Evolutionary conservation across 140 eudicot species (phyloP).

Genomic region (Flaveria floridana): DNA sequence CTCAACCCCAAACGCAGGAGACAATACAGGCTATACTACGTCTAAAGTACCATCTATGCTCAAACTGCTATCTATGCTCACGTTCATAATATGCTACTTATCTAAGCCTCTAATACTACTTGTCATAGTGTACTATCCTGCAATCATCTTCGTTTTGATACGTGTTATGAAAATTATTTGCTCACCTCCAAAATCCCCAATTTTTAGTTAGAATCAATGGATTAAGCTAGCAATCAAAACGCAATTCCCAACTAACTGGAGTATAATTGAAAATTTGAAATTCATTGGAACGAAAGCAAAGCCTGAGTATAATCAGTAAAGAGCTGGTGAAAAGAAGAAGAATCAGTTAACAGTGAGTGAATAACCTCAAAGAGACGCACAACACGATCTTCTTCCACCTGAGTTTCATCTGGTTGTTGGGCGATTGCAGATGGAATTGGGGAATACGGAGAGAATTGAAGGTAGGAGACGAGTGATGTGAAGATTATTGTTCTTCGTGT

Average conservation of each 20-base stretch:
- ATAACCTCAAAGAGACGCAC: conserved; percentile 70
- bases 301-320: too few species aligned
- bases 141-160: not conserved
- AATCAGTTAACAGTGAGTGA: not conserved
- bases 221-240: not conserved
- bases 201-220: not conserved
- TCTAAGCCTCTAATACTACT: too few species aligned
- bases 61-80: too few species aligned
- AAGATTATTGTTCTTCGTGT: conserved; percentile 54
- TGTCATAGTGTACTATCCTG: not conserved
- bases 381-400: conserved; percentile 63
- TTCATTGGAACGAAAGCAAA: not conserved
- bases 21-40: too few species aligned
- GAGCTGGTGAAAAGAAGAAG: not conserved
- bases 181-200: not conserved
- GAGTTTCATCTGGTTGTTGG: conserved; percentile 51
- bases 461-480: conserved; percentile 38
- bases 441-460: conserved; percentile 31
- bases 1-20: too few species aligned
- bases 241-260: not conserved
- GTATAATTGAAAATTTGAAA: not conserved
- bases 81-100: too few species aligned
- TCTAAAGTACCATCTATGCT: too few species aligned
- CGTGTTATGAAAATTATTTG: not conserved
- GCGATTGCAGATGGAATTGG: conserved; percentile 47